phyloP scores from a whole-genome alignment of 768 basidiomycete genomes.

The Suillus americanus region DNA sequence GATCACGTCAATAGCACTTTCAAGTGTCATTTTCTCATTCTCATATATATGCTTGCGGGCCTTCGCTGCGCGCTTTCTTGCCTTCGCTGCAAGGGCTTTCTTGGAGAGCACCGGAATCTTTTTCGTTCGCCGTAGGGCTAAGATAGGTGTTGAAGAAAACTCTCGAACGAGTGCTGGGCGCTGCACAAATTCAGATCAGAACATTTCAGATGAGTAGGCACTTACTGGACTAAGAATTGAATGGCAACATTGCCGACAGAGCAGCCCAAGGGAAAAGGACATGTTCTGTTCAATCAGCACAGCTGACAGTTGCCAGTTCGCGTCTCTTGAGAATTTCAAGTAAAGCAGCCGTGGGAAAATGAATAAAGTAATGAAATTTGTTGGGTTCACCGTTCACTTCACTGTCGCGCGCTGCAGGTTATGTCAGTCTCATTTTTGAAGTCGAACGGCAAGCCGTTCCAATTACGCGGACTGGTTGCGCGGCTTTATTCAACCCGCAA shows the following conservation, averaged over 20 bases:
- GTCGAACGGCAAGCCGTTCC: constrained; percentile 31
- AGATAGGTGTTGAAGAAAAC: constrained; percentile 52
- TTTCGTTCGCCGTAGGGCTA: constrained; percentile 48
- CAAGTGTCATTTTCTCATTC: constrained; percentile 63
- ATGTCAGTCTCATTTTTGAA: constrained; percentile 41
- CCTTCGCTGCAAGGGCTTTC: constrained; percentile 66
- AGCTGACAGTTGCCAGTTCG: background rate
- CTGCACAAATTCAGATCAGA: constrained; percentile 3
- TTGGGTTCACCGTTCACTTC: background rate
- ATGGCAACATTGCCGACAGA: constrained; percentile 26
- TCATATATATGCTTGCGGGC: constrained; percentile 57
- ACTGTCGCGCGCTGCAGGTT: background rate
- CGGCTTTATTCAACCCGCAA: constrained; percentile 41
- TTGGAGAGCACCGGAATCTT: constrained; percentile 65
- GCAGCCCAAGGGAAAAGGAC: constrained; percentile 21
- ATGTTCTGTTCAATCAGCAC: constrained; percentile 14
- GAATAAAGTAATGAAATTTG: background rate
- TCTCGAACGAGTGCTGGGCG: constrained; percentile 31
- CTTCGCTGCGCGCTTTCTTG: constrained; percentile 55
- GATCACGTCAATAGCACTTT: constrained; percentile 67
- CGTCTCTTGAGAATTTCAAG: constrained; percentile 6
- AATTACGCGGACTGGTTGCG: constrained; percentile 27
- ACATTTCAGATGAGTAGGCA: constrained; percentile 7
- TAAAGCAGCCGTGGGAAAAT: constrained; percentile 25
- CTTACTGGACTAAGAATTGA: constrained; percentile 19